Percentiles rank a stretch among this genome's conserved stretches.
Evolutionary conservation across 805 yeast genomes (phyloP).

Genomic region (Myxozyma lipomycoides): DNA sequence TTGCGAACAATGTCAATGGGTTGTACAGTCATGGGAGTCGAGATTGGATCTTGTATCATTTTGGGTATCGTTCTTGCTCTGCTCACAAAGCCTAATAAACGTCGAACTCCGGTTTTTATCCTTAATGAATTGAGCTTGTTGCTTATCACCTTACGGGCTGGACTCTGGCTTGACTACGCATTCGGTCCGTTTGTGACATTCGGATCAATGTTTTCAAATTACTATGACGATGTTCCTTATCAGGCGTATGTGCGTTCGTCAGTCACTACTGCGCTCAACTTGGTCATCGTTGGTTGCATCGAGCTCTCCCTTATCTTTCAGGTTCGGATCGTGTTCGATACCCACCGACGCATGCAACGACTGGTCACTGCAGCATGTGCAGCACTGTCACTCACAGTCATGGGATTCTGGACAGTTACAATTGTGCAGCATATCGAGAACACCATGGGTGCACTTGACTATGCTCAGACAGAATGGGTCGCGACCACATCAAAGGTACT

Average conservation of each 20-base stretch:
- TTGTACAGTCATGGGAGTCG: slow-evolving; percentile 25
- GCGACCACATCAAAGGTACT: slow-evolving; percentile 43
- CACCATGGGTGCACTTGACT: slow-evolving; percentile 42
- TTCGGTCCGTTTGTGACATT: slow-evolving; percentile 51
- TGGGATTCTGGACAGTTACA: slow-evolving; percentile 57
- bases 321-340: slow-evolving; percentile 58
- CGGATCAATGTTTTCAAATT: slow-evolving; percentile 47
- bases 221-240: slow-evolving; percentile 40
- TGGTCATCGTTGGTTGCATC: slow-evolving; percentile 56
- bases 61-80: slow-evolving; percentile 33
- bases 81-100: slow-evolving; percentile 46
- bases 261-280: slow-evolving; percentile 58
- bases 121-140: slow-evolving; percentile 61
- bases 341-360: slow-evolving; percentile 38
- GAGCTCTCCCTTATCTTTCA: slow-evolving; percentile 70
- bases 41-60: slow-evolving; percentile 25
- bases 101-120: slow-evolving; percentile 64
- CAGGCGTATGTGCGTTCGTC: slow-evolving; percentile 49
- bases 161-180: slow-evolving; percentile 53
- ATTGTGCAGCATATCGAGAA: slow-evolving; percentile 42
- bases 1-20: background rate
- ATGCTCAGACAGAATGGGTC: slow-evolving; percentile 44
- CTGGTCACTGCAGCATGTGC: slow-evolving; percentile 49
- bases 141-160: slow-evolving; percentile 56
- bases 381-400: slow-evolving; percentile 50